Conservation (phyloP, 352 stramenopile species). For the Paralagenidium karlingii region DNA sequence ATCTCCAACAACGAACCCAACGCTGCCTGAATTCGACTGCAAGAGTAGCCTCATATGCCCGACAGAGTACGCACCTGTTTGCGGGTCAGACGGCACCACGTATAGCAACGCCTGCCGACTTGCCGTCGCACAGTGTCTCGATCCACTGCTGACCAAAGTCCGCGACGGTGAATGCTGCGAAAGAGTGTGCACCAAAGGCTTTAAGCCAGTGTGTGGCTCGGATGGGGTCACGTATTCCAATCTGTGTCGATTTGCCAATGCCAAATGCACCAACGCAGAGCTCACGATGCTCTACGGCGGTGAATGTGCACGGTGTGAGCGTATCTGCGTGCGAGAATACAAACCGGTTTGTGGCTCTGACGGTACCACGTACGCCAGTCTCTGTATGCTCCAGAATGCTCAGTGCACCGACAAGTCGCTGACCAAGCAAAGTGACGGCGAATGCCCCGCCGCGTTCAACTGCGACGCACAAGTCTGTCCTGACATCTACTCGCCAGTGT, state of each 20-base stretch:
- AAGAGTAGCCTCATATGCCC: conserved; percentile 1
- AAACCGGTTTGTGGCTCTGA: conserved; percentile 17
- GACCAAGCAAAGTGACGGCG: conserved; percentile 21
- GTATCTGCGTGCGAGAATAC: too few relatives aligned
- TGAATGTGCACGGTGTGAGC: too few relatives aligned
- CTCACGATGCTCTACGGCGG: too few relatives aligned
- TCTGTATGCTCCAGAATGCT: conserved; percentile 15
- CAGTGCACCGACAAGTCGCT: conserved; percentile 16
- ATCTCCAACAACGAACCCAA: too few relatives aligned
- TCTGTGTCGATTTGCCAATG: conserved; percentile 1
- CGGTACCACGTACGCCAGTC: conserved; percentile 20
- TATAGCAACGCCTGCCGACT: conserved; percentile 7
- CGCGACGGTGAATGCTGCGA: too few relatives aligned
- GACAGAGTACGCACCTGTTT: conserved; percentile 6
- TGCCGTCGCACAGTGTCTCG: conserved; percentile 6
- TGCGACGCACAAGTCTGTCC: too few relatives aligned
- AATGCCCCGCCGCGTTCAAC: too few relatives aligned
- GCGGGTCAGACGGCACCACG: conserved; percentile 7
- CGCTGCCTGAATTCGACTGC: too few relatives aligned
- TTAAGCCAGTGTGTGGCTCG: too few relatives aligned
- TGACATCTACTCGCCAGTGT: too few relatives aligned
- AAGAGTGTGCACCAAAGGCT: too few relatives aligned
- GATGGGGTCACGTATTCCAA: conserved; percentile 7
- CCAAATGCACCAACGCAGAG: conserved; percentile 1
- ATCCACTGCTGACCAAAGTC: too few relatives aligned